Base-by-base conservation (phyloP, 2,329 filamentous ascomycete species). In the Rhinocladiella mackenziei region DNA sequence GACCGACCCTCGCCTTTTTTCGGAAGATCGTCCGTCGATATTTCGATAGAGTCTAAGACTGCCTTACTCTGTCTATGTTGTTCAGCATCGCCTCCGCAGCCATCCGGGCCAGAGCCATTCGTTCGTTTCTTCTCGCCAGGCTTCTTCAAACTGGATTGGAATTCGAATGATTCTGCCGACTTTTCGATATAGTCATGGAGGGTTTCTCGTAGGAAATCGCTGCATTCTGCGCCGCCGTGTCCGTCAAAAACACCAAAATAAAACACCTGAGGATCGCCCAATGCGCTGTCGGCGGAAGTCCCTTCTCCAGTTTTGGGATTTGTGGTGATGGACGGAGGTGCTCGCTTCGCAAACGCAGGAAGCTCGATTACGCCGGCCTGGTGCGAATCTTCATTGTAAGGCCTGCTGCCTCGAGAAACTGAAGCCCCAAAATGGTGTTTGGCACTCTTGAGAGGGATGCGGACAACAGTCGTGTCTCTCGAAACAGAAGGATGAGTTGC, bases 171-270 rank as follows among this genome's bases (percentile, higher is more conserved):
- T 43, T 73, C 71, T 0, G 87, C 86, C 0, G 88, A 80, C 54
- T 87, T 77, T 65, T 98, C 91, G 25, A 98, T 81, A 62, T 96
- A 97, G 7, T 79, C 78, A 63, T 96, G 92, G 48, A 98, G 69
- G 60, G 85, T 80, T 48, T 96, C 86, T 45, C 82, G 77, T 55
- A 97, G 66, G 57, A 95, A 97, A 13, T 84, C 81, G 48, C 88
- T 89, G 65, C 92, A 97, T 63, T 95, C 86, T 14, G 73, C 77
- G 14, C 92, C 92, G 7, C 92, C 92, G 68, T 98, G 92, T 2
- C 92, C 92, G 65, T 98, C 92, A 60, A 97, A 98, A 1, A 97
- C 82, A 1, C 80, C 89, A 73, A 96, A 98, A 65, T 97, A 98
- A 66, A 98, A 98, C 23, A 97, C 83, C 62, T 97, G 91, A 1